Evolutionary conservation across 768 basidiomycete species (phyloP).

Genomic region (Tylopilus plumbeoviolaceoides): DNA sequence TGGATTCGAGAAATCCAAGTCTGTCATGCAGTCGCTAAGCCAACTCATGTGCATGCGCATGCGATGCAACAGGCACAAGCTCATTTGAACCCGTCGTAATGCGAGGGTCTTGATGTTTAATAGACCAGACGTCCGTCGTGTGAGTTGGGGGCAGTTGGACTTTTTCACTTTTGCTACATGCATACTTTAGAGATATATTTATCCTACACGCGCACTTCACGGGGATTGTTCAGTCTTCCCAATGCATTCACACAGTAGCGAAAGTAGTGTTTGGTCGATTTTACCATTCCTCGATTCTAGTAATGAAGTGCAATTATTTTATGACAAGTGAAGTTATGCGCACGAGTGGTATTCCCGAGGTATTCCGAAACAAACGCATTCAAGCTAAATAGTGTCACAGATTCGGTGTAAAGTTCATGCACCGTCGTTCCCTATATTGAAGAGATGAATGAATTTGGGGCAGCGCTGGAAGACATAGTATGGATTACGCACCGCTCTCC

Average conservation of each 20-base stretch:
- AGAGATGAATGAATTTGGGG: neutral
- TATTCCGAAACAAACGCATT: constrained; percentile 10
- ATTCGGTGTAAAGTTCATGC: constrained; percentile 18
- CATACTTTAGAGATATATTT: constrained; percentile 23
- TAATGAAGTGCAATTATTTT: neutral
- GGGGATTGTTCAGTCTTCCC: constrained; percentile 1
- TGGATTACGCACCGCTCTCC: constrained; percentile 61
- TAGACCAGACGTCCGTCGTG: neutral
- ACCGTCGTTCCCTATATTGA: constrained; percentile 28
- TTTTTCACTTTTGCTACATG: constrained; percentile 3
- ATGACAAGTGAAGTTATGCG: neutral
- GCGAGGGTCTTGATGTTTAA: neutral
- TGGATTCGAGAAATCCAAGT: constrained; percentile 85
- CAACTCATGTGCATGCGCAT: constrained; percentile 69
- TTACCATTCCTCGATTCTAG: constrained; percentile 2
- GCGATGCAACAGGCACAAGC: constrained; percentile 56
- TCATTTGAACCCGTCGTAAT: constrained; percentile 30
- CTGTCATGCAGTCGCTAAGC: constrained; percentile 61
- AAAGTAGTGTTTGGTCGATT: constrained; percentile 12
- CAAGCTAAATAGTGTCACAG: constrained; percentile 3
- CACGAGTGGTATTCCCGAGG: neutral
- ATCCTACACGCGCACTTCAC: constrained; percentile 11
- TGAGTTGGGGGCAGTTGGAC: constrained; percentile 1
- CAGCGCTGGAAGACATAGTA: neutral
- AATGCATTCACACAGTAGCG: constrained; percentile 19